A percentile compares a stretch with the other conserved stretches of the same genome.
Conservation (phyloP, 1,139 yeast genomes). For the Protomyces macrosporus region DNA sequence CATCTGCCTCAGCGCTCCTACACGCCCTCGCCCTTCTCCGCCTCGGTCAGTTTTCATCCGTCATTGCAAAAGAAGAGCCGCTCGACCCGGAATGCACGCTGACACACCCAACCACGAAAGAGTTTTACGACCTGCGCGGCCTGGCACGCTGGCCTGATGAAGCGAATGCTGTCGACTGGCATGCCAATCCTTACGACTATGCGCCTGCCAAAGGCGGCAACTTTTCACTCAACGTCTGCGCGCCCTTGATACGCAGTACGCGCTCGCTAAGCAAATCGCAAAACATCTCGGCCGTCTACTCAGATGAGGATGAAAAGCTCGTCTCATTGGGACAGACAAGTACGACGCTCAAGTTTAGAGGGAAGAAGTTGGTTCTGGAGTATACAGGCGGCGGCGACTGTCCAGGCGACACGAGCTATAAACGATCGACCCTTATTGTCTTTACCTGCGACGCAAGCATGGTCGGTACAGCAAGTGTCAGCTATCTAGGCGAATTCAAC, state of each 20-base stretch:
- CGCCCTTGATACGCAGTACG: conserved; percentile 43
- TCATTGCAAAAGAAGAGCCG: not conserved
- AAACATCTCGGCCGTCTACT: conserved; percentile 57
- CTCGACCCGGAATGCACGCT: conserved; percentile 21
- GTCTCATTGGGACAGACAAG: conserved; percentile 53
- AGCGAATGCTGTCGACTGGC: conserved; percentile 45
- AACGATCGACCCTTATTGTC: conserved; percentile 62
- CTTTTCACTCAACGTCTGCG: conserved; percentile 75
- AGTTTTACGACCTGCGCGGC: conserved; percentile 26
- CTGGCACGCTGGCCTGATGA: conserved; percentile 25
- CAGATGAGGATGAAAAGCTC: conserved; percentile 48
- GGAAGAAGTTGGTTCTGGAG: conserved; percentile 63
- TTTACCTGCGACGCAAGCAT: conserved; percentile 76
- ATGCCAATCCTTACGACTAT: conserved; percentile 64
- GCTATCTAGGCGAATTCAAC: conserved; percentile 65
- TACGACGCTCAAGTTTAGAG: conserved; percentile 60
- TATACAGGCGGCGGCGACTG: conserved; percentile 73
- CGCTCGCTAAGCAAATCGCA: conserved; percentile 43
- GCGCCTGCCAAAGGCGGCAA: conserved; percentile 46
- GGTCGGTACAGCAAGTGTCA: conserved; percentile 53
- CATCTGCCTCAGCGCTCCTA: not conserved
- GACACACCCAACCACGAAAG: conserved; percentile 26
- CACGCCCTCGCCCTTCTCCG: not conserved
- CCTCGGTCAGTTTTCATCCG: not conserved
- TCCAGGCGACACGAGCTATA: conserved; percentile 46